Conservation (phyloP, 345 rosid species). For the Raphanus sativus region DNA sequence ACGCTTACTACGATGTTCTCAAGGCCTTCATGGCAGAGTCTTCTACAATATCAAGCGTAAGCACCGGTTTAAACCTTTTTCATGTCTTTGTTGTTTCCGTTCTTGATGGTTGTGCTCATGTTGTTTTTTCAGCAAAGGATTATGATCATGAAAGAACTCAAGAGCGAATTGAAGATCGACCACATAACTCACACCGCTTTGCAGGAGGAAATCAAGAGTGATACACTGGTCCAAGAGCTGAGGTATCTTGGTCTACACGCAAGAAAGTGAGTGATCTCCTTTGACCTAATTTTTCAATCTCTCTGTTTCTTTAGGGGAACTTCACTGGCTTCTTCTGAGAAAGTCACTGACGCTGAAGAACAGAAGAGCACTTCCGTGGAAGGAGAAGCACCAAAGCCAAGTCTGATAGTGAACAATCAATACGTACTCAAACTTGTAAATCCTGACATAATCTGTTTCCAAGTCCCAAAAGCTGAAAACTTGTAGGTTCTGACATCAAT, state of each 20-base stretch:
- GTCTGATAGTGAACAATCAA: background rate
- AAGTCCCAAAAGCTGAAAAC: background rate
- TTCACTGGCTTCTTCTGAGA: background rate
- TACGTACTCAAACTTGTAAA: conserved; percentile 6
- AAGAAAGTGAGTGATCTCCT: conserved; percentile 5
- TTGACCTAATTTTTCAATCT: background rate
- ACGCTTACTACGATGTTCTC: conserved; percentile 14
- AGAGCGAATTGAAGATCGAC: background rate
- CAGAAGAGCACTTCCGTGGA: background rate
- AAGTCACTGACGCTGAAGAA: background rate
- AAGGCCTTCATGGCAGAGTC: conserved; percentile 13
- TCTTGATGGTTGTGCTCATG: conserved; percentile 6
- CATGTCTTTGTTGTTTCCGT: background rate
- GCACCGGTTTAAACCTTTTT: background rate
- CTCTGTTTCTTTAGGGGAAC: background rate
- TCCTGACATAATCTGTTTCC: background rate
- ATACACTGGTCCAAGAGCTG: background rate
- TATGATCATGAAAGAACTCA: background rate
- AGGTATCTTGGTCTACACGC: conserved; percentile 14
- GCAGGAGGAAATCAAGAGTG: background rate
- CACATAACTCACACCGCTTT: background rate
- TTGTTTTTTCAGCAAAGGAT: conserved; percentile 19
- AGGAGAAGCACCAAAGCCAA: background rate
- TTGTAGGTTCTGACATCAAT: background rate
- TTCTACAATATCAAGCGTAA: conserved; percentile 13